These are phyloP conservation scores for Dendrobium chrysotoxum DNA, from an alignment of 106 monocot genomes.

Conservation along the genomic window DNA sequence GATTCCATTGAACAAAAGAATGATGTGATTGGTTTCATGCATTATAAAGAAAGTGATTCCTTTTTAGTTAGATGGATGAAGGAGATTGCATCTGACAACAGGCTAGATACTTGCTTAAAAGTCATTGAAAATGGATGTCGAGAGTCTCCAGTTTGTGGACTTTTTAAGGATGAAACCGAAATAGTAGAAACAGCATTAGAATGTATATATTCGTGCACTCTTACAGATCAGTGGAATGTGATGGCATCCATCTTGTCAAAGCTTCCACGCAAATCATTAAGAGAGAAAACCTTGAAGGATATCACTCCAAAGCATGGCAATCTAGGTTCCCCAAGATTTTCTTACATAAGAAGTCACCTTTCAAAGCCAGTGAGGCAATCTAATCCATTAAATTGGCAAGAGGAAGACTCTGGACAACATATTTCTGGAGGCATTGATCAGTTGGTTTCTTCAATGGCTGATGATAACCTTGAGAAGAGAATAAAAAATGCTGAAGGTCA, in stretches of 20 bases:
- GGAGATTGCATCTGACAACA: constrained; percentile 66
- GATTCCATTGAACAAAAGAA: constrained; percentile 11
- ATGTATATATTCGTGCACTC: constrained; percentile 70
- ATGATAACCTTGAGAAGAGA: constrained; percentile 53
- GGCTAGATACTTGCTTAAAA: constrained; percentile 63
- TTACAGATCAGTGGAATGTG: constrained; percentile 79
- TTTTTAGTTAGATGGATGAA: constrained; percentile 83
- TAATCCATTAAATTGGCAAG: neutral
- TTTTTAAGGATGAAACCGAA: constrained; percentile 73
- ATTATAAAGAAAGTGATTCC: constrained; percentile 25
- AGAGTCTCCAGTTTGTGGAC: constrained; percentile 33
- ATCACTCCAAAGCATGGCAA: constrained; percentile 29
- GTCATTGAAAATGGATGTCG: constrained; percentile 80
- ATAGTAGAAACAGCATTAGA: constrained; percentile 50
- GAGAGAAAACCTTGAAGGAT: constrained; percentile 41
- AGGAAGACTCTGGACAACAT: constrained; percentile 15
- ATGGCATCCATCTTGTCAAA: constrained; percentile 81
- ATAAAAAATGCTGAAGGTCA: constrained; percentile 79
- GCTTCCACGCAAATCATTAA: constrained; percentile 42
- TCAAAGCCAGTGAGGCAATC: constrained; percentile 14
- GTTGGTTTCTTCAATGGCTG: constrained; percentile 12
- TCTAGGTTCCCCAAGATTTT: constrained; percentile 26
- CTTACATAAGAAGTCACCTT: constrained; percentile 23
- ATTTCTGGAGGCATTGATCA: constrained; percentile 14
- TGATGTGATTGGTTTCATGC: constrained; percentile 2